These are phyloP conservation scores for Margaritispora aquatica DNA, from an alignment of 495 filamentous ascomycete genomes.

Conservation along the genomic window DNA sequence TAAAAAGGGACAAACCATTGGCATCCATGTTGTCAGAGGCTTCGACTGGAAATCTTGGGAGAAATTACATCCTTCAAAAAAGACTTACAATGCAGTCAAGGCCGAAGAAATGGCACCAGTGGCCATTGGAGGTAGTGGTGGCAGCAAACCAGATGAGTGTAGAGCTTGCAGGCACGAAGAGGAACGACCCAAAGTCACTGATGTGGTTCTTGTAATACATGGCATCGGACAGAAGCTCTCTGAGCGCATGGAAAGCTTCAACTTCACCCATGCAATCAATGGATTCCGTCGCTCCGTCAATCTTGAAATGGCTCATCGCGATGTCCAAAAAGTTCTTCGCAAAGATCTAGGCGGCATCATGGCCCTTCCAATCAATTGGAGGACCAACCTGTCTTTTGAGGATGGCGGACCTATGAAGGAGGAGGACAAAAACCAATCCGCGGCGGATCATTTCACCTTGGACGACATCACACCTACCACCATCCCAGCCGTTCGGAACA, in stretches of 20 bases:
- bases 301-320: slow-evolving; percentile 68
- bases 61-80: slow-evolving; percentile 59
- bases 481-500: slow-evolving; percentile 78
- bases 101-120: slow-evolving; percentile 40
- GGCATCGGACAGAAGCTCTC: slow-evolving; percentile 97
- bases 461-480: slow-evolving; percentile 90
- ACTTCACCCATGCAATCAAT: slow-evolving; percentile 95
- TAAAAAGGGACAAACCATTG: slow-evolving; percentile 72
- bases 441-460: slow-evolving; percentile 54
- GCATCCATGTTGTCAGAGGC: slow-evolving; percentile 79
- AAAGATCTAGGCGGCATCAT: slow-evolving; percentile 54
- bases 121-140: slow-evolving; percentile 23
- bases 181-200: slow-evolving; percentile 68
- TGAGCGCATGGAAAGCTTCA: slow-evolving; percentile 89
- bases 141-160: slow-evolving; percentile 25
- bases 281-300: slow-evolving; percentile 82
- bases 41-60: slow-evolving; percentile 77
- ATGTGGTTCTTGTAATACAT: slow-evolving; percentile 85
- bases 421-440: slow-evolving; percentile 44
- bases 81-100: slow-evolving; percentile 38
- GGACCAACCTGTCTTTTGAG: slow-evolving; percentile 77
- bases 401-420: slow-evolving; percentile 52
- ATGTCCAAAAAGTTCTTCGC: slow-evolving; percentile 67
- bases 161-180: slow-evolving; percentile 47
- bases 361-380: slow-evolving; percentile 72